These are phyloP conservation scores for Coleophoma eucalyptorum DNA, from an alignment of 2,329 filamentous ascomycete genomes.

Conservation along the genomic window DNA sequence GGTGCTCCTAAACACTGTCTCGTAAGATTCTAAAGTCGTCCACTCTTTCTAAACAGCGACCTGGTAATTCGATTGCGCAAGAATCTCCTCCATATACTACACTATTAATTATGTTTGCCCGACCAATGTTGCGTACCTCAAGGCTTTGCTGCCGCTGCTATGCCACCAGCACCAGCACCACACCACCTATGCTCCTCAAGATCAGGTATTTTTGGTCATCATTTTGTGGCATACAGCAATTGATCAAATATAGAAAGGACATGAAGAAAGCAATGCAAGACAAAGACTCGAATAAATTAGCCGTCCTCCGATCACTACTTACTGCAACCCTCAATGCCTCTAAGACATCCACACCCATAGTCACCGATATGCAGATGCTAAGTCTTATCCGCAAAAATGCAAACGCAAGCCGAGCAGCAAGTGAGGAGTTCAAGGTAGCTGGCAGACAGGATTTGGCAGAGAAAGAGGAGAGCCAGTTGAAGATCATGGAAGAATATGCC, in stretches of 20 bases:
- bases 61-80: too few species aligned
- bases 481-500: slow-evolving; percentile 63
- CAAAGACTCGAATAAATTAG: slow-evolving; percentile 61
- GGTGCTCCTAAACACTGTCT: too few species aligned
- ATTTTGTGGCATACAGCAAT: background rate
- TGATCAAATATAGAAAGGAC: slow-evolving; percentile 34
- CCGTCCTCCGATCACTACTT: slow-evolving; percentile 65
- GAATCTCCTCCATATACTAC: background rate
- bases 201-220: slow-evolving; percentile 23
- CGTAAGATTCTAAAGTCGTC: too few species aligned
- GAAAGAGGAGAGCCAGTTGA: slow-evolving; percentile 65
- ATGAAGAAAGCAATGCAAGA: slow-evolving; percentile 63
- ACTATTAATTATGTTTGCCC: slow-evolving; percentile 11
- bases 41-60: too few species aligned
- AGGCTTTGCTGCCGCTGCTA: slow-evolving; percentile 21
- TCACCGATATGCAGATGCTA: slow-evolving; percentile 66
- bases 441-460: slow-evolving; percentile 65
- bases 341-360: slow-evolving; percentile 68
- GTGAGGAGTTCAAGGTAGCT: slow-evolving; percentile 58
- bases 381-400: slow-evolving; percentile 62
- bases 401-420: slow-evolving; percentile 52
- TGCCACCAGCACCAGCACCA: slow-evolving; percentile 18
- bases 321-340: slow-evolving; percentile 70
- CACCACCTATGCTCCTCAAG: slow-evolving; percentile 30
- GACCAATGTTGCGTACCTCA: slow-evolving; percentile 16